A percentile compares a stretch with the other conserved stretches of the same genome.
phyloP scores from a whole-genome alignment of 2,329 filamentous ascomycete species.

The Colletotrichum chlorophyti region DNA sequence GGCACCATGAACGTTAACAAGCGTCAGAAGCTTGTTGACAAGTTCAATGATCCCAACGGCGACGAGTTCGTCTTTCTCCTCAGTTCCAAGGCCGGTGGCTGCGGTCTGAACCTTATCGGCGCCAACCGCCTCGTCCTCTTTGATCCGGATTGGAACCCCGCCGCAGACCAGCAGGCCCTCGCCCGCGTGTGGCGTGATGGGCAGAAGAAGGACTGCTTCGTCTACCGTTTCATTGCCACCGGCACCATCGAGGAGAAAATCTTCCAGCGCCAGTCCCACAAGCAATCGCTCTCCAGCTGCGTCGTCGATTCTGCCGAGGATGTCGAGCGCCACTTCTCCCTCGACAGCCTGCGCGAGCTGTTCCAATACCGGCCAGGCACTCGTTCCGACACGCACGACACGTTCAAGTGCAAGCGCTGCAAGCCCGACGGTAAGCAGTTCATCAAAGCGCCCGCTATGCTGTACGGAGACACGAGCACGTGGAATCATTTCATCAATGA shows the following conservation, averaged over 20 bases:
- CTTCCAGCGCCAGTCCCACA: constrained; percentile 97
- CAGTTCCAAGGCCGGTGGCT: constrained; percentile 95
- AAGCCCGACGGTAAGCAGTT: constrained; percentile 85
- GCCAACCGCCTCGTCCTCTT: constrained; percentile 95
- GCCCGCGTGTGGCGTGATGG: constrained; percentile 98
- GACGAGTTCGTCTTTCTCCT: constrained; percentile 94
- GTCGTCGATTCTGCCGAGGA: constrained; percentile 97
- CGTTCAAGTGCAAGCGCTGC: constrained; percentile 97
- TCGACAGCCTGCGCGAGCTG: constrained; percentile 88
- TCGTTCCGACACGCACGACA: constrained; percentile 93
- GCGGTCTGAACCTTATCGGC: constrained; percentile 93
- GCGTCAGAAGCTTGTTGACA: constrained; percentile 95
- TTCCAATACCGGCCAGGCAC: constrained; percentile 92
- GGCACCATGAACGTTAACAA: constrained; percentile 99
- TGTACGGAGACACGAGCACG: constrained; percentile 98
- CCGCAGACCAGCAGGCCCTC: constrained; percentile 94
- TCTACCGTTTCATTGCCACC: constrained; percentile 98
- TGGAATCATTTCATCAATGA: constrained; percentile 98
- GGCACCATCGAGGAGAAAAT: constrained; percentile 99
- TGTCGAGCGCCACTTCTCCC: constrained; percentile 93
- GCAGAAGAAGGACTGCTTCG: constrained; percentile 99
- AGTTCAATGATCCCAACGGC: constrained; percentile 93
- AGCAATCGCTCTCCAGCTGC: constrained; percentile 93
- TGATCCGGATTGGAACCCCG: constrained; percentile 97
- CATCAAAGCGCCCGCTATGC: constrained; percentile 90